phyloP scores from a whole-genome alignment of 768 basidiomycete genomes.

The Boletellus ananas region DNA sequence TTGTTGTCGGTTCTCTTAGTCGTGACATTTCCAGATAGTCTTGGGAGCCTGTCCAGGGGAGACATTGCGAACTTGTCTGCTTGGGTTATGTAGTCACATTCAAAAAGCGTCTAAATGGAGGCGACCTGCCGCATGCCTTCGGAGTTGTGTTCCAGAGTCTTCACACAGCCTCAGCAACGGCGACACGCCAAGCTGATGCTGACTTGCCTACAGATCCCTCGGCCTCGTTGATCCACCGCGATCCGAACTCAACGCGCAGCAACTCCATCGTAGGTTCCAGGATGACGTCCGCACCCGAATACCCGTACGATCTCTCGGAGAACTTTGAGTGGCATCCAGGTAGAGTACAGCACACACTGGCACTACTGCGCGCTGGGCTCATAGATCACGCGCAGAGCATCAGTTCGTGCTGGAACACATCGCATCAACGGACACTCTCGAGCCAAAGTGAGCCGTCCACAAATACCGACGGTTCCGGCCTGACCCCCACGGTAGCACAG shows the following conservation, averaged over 20 bases:
- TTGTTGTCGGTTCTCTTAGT: conserved; percentile 22
- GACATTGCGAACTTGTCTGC: conserved; percentile 12
- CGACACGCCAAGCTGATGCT: not conserved
- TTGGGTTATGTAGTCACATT: not conserved
- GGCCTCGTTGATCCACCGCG: not conserved
- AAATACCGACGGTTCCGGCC: conserved; percentile 6
- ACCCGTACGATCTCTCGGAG: conserved; percentile 10
- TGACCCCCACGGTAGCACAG: conserved; percentile 41
- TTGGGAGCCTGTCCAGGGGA: conserved; percentile 5
- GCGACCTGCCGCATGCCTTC: not conserved
- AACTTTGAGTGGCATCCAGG: conserved; percentile 53
- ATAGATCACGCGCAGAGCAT: conserved; percentile 43
- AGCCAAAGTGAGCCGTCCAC: conserved; percentile 41
- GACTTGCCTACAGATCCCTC: no score
- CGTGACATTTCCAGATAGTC: conserved; percentile 2
- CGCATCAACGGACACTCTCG: conserved; percentile 59
- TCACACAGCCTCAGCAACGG: not conserved
- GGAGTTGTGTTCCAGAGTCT: not conserved
- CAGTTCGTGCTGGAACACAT: conserved; percentile 56
- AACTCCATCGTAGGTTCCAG: not conserved
- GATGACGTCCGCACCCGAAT: conserved; percentile 21
- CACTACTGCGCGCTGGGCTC: conserved; percentile 1
- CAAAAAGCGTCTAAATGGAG: not conserved
- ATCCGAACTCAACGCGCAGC: not conserved
- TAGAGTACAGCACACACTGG: conserved; percentile 23